phyloP scores from a whole-genome alignment of 352 stramenopile species.

The Phytopythium litorale region DNA sequence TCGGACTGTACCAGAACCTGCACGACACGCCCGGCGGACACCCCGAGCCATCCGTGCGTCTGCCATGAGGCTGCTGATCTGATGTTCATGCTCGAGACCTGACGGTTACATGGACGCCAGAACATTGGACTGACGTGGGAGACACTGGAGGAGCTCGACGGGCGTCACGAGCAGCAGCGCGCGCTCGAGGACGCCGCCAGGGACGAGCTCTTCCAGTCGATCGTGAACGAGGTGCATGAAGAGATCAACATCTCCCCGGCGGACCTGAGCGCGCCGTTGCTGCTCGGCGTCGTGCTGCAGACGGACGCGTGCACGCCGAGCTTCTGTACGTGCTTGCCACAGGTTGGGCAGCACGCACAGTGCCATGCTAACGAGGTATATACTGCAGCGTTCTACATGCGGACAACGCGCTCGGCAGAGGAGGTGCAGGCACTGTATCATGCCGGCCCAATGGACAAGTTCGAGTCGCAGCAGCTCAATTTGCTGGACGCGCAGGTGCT shows the following conservation, averaged over 20 bases:
- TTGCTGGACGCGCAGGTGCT: constrained; percentile 34
- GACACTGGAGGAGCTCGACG: constrained; percentile 19
- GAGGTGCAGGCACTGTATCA: constrained; percentile 41
- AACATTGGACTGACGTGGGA: constrained; percentile 31
- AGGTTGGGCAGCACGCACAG: neutral
- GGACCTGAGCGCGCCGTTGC: constrained; percentile 39
- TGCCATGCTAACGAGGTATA: neutral
- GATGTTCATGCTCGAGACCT: neutral
- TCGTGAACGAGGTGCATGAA: constrained; percentile 70
- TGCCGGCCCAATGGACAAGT: constrained; percentile 42
- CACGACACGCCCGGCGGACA: constrained; percentile 78
- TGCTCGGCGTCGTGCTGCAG: constrained; percentile 74
- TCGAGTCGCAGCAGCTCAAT: constrained; percentile 54
- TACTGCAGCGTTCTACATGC: constrained; percentile 53
- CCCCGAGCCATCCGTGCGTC: constrained; percentile 52
- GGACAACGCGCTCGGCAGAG: constrained; percentile 24
- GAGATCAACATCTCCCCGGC: constrained; percentile 59
- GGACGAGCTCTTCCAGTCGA: constrained; percentile 64
- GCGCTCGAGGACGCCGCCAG: constrained; percentile 26
- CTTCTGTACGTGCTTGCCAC: constrained; percentile 41
- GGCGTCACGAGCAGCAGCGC: constrained; percentile 4
- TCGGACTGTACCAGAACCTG: constrained; percentile 72
- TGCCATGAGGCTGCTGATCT: neutral
- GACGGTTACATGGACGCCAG: constrained; percentile 3
- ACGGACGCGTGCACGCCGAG: constrained; percentile 67